Base-by-base conservation (phyloP, 2,329 filamentous ascomycete species). In the Neofusicoccum sp. region DNA sequence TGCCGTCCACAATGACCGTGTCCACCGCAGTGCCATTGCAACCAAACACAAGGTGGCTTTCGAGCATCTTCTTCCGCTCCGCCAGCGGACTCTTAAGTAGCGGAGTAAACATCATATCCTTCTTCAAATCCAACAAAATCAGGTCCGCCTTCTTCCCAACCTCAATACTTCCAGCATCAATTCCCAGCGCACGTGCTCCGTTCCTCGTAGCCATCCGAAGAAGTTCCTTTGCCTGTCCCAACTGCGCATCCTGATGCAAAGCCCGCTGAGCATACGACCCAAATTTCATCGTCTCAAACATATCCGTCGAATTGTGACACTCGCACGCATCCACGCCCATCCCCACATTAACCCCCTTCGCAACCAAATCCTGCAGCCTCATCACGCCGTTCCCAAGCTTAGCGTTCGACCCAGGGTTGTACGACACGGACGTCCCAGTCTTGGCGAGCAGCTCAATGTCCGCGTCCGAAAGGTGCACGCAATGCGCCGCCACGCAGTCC, bases 221-320 rank as follows among this genome's bases (percentile, higher is more conserved):
- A 16, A 69, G 62, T 31, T 68, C 64, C 14, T 59, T 41, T 33
- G 66, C 64, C 30, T 61, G 54, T 7, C 64, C 63, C 24, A 69
- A 16, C 0, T 33, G 48, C 3, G 66, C 59, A 60, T 68, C 61
- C 45, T 66, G 53, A 7, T 64, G 62, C 11, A 61, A 53, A 3
- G 62, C 67, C 11, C 65, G 58, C 60, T 67, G 65, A 62, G 66
- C 64, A 38, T 66, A 68, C 1, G 62, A 63, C 16, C 64, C 66
- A 34, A 68, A 65, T 54, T 69, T 69, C 65, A 69, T 64, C 28
- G 58, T 58, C 61, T 69, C 67, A 48, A 68, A 69, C 66, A 69
- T 67, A 43, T 69, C 67, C 3, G 61, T 62, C 16, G 65, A 68
- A 34, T 69, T 69, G 38, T 69, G 66, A 41, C 67, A 68, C 58